Evolutionary conservation across 257 asterid species (phyloP), one percentile per base, ranked within the genome.

Genomic region (Pogostemon cablin): DNA sequence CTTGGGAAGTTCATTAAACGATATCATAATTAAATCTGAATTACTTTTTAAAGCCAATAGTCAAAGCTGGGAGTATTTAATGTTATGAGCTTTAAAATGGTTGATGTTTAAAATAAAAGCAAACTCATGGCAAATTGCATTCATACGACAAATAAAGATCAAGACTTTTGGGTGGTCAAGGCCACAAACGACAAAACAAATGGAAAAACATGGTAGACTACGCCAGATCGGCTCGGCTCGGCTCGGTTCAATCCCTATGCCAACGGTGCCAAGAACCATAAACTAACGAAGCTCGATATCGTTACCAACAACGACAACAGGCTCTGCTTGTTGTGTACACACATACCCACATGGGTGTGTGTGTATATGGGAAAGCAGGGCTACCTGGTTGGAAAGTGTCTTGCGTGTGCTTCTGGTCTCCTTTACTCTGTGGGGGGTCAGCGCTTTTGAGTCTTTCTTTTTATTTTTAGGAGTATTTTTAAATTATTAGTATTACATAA

Each of bases 301-400:
- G 60, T 38, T 8, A 17, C 41, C 20, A 40, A 9, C 61, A 43
- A 47, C 25, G 38, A 58, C 39, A 34, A 37, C 52, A 53, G 75
- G 62, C 61, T 11, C 66, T 8, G 12, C 46, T 1, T 8, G 47
- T 20, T 47, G 55, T 6, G 53, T 65, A 61, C 62, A 43, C 73
- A 76, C 77, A 57, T 5, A 57, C 67, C 46, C 74, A 9, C 55
- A 20, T 57, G 67, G 60, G 67, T 53, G 70, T 48, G 69, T 40
- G 65, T 38, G 17, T 38, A 8, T 49, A 12, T 42, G 32, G 32
- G 32, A 25, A 25, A 25, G 32, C 32, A 25, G 32, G 32, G 46
- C 49, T 7, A 35, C 39, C 52, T 75, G 78, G 35, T 9, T 52
- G 55, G 68, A 44, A 72, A 77, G 58, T 76, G 63, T 34, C 35